Base-by-base conservation (phyloP, 176 grass and related monocot species). In the Ensete ventricosum region DNA sequence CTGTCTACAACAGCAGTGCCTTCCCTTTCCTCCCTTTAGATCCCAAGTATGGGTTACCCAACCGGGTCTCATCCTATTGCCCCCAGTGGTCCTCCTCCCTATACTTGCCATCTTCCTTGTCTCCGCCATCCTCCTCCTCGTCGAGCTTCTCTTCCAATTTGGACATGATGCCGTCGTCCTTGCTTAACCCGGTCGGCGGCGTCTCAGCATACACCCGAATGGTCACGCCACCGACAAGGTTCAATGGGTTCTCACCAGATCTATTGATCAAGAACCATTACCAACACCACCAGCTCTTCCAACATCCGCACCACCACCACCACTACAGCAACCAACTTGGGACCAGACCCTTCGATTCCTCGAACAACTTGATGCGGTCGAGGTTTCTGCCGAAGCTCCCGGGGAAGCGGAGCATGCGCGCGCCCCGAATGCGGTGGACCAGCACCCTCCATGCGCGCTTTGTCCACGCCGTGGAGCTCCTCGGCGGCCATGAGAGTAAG, bases 401-500 rank as follows among this genome's bases (percentile, higher is more conserved):
- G 2, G 73, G 88, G 4, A 99, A 94, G 82, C 82, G 95, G 48
- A 99, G 91, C 88, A 91, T 99, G 88, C 91, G 95, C 0, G 95
- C 95, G 4, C 95, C 95, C 0, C 81, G 95, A 64, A 99, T 99
- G 95, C 78, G 95, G 43, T 99, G 95, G 95, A 99, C 95, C 8
- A 99, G 88, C 84, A 94, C 84, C 53, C 95, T 99, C 71, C 95
- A 99, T 24, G 86, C 91, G 16, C 95, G 95, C 69, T 99, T 99
- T 74, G 86, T 99, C 62, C 95, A 91, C 67, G 95, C 95, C 55
- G 95, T 99, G 23, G 91, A 99, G 81, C 88, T 94, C 72, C 89
- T 99, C 83, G 95, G 95, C 50, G 95, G 95, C 69, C 95, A 99
- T 81, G 95, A 99, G 78, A 91, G 95, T 99, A 89, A 78, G 86